Conservation (phyloP, 192 early-diverging fungal genomes). For the Phycomyces nitens region DNA sequence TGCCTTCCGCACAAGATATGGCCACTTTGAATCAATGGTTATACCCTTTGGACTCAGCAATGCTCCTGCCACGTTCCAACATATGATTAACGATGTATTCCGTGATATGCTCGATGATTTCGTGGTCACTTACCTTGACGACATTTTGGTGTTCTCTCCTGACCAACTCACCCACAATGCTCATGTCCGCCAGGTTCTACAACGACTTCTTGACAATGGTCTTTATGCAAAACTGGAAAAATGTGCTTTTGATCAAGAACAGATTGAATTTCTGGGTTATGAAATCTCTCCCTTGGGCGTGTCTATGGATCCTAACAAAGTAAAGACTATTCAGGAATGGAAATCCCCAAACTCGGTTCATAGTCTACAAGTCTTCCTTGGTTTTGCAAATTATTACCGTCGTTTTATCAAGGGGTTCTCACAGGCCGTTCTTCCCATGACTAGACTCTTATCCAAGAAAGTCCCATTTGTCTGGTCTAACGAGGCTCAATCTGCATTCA, state of each 20-base stretch:
- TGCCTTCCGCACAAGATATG: too few relatives aligned
- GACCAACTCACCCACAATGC: conserved; percentile 30
- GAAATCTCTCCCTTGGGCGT: neutral
- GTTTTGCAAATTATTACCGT: conserved; percentile 27
- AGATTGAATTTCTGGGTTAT: conserved; percentile 19
- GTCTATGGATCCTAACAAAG: conserved; percentile 7
- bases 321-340: neutral
- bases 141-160: too few relatives aligned
- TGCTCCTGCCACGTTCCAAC: conserved; percentile 35
- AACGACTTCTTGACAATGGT: too few relatives aligned
- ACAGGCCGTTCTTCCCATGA: conserved; percentile 13
- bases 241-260: too few relatives aligned
- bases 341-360: neutral
- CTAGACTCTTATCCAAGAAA: conserved; percentile 5
- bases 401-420: conserved; percentile 26
- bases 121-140: too few relatives aligned
- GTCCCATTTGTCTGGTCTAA: neutral
- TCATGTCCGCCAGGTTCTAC: too few relatives aligned
- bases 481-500: neutral
- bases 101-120: too few relatives aligned
- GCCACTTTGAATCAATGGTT: conserved; percentile 20
- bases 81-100: conserved; percentile 37
- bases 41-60: conserved; percentile 30
- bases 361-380: too few relatives aligned
- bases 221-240: too few relatives aligned